Conservation (phyloP, 2,329 filamentous ascomycete genomes). For the Aspergillus intermedius region DNA sequence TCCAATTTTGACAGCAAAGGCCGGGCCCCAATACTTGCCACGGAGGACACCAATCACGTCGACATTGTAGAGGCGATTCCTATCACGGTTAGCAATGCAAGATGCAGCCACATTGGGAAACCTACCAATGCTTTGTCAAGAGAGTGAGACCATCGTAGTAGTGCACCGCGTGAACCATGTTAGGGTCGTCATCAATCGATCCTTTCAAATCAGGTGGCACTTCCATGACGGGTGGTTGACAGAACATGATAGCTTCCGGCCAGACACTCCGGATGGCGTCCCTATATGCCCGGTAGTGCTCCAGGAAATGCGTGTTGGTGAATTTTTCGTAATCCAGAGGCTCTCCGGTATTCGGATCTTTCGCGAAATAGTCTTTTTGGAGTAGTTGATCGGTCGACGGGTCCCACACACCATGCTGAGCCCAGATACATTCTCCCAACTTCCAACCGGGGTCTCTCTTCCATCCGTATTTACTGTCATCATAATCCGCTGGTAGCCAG, state of each 20-base stretch:
- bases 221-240: constrained; percentile 87
- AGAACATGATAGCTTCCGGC: constrained; percentile 75
- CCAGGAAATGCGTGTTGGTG: constrained; percentile 86
- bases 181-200: constrained; percentile 79
- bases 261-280: constrained; percentile 70
- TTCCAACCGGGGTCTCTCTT: constrained; percentile 83
- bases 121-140: constrained; percentile 89
- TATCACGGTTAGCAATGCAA: constrained; percentile 19
- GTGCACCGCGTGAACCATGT: constrained; percentile 87
- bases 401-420: constrained; percentile 95
- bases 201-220: constrained; percentile 83
- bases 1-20: constrained; percentile 86
- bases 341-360: constrained; percentile 67
- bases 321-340: constrained; percentile 75
- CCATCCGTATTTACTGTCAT: constrained; percentile 85
- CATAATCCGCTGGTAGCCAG: constrained; percentile 76
- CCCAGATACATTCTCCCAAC: constrained; percentile 92
- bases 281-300: constrained; percentile 70
- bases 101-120: constrained; percentile 1
- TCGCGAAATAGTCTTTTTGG: constrained; percentile 80
- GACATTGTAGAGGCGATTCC: constrained; percentile 91
- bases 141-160: constrained; percentile 96
- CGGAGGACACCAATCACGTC: constrained; percentile 89
- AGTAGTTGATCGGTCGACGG: constrained; percentile 67
- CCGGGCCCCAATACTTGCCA: constrained; percentile 79